Evolutionary conservation across 768 basidiomycete genomes (phyloP).

Genomic region (Russula ochroleuca): DNA sequence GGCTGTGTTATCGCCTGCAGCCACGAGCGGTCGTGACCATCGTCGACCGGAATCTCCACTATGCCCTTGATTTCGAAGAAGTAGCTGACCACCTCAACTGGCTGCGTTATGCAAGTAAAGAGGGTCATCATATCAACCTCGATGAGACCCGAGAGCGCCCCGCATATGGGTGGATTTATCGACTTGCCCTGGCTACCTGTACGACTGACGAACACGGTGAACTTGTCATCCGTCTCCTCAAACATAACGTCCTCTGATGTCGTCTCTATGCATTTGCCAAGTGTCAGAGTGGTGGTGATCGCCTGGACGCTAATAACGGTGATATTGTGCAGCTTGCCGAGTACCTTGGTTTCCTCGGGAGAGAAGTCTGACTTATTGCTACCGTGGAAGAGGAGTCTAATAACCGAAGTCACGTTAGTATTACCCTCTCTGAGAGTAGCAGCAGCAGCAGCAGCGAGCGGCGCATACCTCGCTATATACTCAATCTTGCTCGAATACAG

Average conservation of each 20-base stretch:
- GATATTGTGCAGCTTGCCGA: slow-evolving; percentile 21
- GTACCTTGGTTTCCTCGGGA: slow-evolving; percentile 5
- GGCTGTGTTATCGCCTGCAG: slow-evolving; percentile 18
- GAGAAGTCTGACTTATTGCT: slow-evolving; percentile 2
- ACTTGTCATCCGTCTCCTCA: slow-evolving; percentile 16
- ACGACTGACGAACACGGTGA: slow-evolving; percentile 17
- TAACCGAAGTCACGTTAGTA: background rate
- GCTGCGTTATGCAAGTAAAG: slow-evolving; percentile 4
- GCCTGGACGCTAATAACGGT: slow-evolving; percentile 12
- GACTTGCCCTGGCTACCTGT: background rate
- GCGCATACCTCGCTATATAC: slow-evolving; percentile 19
- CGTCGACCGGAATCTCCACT: slow-evolving; percentile 13
- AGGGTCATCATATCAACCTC: slow-evolving; percentile 7
- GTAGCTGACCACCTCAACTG: background rate
- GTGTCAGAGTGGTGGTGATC: slow-evolving; percentile 16
- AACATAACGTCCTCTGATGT: slow-evolving; percentile 7
- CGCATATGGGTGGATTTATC: slow-evolving; percentile 9
- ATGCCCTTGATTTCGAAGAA: slow-evolving; percentile 4
- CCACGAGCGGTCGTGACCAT: slow-evolving; percentile 18
- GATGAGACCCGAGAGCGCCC: slow-evolving; percentile 9
- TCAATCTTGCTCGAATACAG: slow-evolving; percentile 20
- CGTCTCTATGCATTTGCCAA: background rate
- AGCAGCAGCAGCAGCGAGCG: background rate
- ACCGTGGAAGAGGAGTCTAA: slow-evolving; percentile 16
- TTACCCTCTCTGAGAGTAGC: background rate